Percentiles rank a stretch among this genome's conserved stretches.
phyloP scores from a whole-genome alignment of 2,329 filamentous ascomycete species.

The Trichoderma sp. region DNA sequence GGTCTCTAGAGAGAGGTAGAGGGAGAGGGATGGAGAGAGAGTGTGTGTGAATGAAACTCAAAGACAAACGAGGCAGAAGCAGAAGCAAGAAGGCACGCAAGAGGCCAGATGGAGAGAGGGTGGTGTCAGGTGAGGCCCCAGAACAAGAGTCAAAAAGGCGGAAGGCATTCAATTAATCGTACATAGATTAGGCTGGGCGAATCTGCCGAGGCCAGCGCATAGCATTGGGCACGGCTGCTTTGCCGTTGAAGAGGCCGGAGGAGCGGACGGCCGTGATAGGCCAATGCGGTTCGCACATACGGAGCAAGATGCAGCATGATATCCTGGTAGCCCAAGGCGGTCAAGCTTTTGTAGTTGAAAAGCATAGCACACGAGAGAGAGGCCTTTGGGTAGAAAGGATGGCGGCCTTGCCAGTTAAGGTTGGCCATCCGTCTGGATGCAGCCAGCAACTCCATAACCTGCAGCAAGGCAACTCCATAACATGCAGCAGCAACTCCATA shows the following conservation, averaged over 20 bases:
- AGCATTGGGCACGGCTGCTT: conserved; percentile 18
- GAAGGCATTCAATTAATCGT: conserved; percentile 22
- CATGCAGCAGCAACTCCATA: background rate
- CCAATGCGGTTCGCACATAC: background rate
- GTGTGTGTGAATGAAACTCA: background rate
- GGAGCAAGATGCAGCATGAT: background rate
- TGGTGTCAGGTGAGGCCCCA: background rate
- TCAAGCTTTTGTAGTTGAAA: background rate
- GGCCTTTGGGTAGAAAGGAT: background rate
- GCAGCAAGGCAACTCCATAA: background rate
- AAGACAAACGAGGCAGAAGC: background rate
- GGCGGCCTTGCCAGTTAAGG: background rate
- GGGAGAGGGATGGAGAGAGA: background rate
- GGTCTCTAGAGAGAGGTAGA: background rate
- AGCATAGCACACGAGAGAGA: background rate
- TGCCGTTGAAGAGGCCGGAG: conserved; percentile 15
- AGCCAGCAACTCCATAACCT: background rate
- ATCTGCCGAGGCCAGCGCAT: conserved; percentile 19
- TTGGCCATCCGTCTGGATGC: background rate
- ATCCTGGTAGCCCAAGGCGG: background rate
- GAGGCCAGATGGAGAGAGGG: background rate
- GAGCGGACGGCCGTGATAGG: background rate
- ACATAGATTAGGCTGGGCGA: conserved; percentile 19
- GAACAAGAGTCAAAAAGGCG: conserved; percentile 6
- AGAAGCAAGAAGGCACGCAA: background rate